Base-by-base conservation (phyloP, 768 basidiomycete genomes). In the Mycena rosella region DNA sequence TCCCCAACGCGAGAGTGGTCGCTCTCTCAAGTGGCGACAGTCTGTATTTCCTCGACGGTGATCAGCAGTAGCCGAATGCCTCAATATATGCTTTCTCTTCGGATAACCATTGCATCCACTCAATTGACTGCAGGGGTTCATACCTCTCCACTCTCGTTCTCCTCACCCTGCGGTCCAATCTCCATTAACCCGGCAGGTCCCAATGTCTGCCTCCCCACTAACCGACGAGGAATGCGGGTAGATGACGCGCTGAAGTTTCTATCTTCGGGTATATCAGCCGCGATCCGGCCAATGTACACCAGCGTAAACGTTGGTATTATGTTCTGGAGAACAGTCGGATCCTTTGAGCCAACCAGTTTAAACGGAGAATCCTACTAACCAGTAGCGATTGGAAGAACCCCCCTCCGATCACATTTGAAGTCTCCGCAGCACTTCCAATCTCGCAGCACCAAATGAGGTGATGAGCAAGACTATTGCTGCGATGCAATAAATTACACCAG, bases 261-360 rank as follows among this genome's bases (percentile, higher is more conserved):
- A 26, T 27, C 47, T 15, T 48, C 22, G 47, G 47, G 26, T 11
- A 22, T 48, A 48, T 48, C 47, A 48, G 47, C 26, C 47, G 47
- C 47, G 47, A 24, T 48, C 22, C 47, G 51, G 51, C 51, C 51
- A 32, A 53, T 29, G 24, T 53, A 53, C 32, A 53, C 51, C 51
- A 53, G 30, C 30, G 51, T 53, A 24, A 53, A 32, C 32, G 51
- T 53, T 30, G 29, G 51, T 30, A 53, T 53, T 29, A 53, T 53
- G 32, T 53, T 53, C 51, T 53, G 24, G 18, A 30, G 13, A 24
- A 29, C 32, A 30, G 13, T 27, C 22, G 32, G 29, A 53, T 32
- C 30, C 10, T 30, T 17, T 9, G 15, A 53, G 51, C 24, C 20
- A 53, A 30, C 27, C 20, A 53, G 27, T 30, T 29, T 30, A 17